These are phyloP conservation scores for Quercus agrifolia DNA, from an alignment of 306 rosid species.

Conservation along the genomic window DNA sequence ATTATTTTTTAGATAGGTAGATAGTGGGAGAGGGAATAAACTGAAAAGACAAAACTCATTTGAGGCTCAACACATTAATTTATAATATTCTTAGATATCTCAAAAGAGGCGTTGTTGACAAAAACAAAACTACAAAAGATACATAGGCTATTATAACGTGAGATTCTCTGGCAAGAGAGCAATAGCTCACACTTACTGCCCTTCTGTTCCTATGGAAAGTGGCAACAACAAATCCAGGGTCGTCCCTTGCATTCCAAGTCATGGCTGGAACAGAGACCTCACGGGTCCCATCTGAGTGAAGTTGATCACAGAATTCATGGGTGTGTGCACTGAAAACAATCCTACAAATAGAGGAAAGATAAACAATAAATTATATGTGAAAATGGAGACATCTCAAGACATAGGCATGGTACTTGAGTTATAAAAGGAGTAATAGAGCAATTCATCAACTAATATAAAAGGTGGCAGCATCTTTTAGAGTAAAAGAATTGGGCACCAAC, in stretches of 20 bases:
- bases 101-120: constrained; percentile 8
- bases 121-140: constrained; percentile 30
- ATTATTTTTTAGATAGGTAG: no score
- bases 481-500: neutral
- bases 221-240: constrained; percentile 71
- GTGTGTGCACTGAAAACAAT: constrained; percentile 64
- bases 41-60: no score
- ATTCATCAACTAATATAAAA: neutral
- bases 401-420: neutral
- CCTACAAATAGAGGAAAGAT: constrained; percentile 33
- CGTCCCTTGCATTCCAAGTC: constrained; percentile 69
- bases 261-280: constrained; percentile 68
- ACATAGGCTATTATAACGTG: constrained; percentile 37
- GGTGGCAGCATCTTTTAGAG: neutral
- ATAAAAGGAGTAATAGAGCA: neutral
- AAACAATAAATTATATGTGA: neutral
- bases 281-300: constrained; percentile 54
- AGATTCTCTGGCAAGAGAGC: constrained; percentile 68
- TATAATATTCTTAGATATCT: constrained; percentile 10
- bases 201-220: constrained; percentile 46
- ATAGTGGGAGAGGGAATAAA: no score
- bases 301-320: constrained; percentile 30
- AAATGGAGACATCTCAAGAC: neutral
- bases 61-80: neutral
- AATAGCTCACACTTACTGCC: constrained; percentile 51